These are phyloP conservation scores for Salix brachista DNA, from an alignment of 345 rosid species.

Conservation along the genomic window DNA sequence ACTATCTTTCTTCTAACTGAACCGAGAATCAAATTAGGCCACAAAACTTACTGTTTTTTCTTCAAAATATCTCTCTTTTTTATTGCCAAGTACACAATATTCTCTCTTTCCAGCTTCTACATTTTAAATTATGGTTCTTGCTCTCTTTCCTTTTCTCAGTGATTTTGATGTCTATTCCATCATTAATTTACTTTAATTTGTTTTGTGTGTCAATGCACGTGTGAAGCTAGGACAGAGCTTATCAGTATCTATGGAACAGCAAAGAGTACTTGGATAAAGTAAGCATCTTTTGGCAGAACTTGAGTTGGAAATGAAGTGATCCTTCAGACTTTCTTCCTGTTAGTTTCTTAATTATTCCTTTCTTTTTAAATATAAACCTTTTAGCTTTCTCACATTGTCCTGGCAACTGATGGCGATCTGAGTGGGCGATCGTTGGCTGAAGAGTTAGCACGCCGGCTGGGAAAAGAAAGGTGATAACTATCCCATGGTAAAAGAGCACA, in stretches of 20 bases:
- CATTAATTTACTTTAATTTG: not conserved
- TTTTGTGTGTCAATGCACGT: not conserved
- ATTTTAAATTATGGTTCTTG: not conserved
- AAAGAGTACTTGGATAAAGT: conserved; percentile 49
- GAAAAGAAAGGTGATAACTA: conserved; percentile 44
- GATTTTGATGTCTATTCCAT: not conserved
- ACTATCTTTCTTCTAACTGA: not conserved
- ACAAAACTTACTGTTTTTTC: not conserved
- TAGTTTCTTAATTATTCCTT: not conserved
- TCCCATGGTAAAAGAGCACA: not conserved
- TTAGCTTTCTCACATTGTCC: conserved; percentile 45
- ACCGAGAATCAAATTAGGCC: not conserved
- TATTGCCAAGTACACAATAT: not conserved
- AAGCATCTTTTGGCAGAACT: not conserved
- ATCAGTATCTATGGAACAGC: conserved; percentile 50
- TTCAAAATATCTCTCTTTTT: not conserved
- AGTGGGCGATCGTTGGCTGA: conserved; percentile 46
- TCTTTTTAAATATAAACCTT: not conserved
- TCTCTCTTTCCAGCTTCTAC: not conserved
- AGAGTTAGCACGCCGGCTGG: conserved; percentile 54
- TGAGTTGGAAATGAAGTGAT: not conserved
- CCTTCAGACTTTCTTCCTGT: not conserved
- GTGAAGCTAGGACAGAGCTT: conserved; percentile 41
- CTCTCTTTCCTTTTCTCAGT: not conserved
- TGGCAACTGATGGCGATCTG: conserved; percentile 47